Evolutionary conservation across 129 eudicot genomes (phyloP).

Genomic region (Glebionis coronaria): DNA sequence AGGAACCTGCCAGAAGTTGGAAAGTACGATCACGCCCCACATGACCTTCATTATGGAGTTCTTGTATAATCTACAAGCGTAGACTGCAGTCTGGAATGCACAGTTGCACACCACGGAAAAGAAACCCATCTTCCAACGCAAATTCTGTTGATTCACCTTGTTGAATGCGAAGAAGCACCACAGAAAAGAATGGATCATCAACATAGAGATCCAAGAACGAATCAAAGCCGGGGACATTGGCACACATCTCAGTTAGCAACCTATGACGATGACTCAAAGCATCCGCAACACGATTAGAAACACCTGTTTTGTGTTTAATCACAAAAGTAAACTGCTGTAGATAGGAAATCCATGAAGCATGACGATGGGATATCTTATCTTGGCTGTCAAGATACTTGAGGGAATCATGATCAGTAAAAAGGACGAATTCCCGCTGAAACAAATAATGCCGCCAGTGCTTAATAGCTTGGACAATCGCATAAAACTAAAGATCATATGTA

Average conservation of each 20-base stretch:
- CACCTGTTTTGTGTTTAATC: slow-evolving; percentile 3
- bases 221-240: slow-evolving; percentile 14
- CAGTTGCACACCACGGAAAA: neutral
- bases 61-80: slow-evolving; percentile 6
- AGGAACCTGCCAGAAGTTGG: neutral
- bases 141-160: too few relatives aligned
- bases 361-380: slow-evolving; percentile 12
- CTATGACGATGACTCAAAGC: slow-evolving; percentile 14
- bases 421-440: slow-evolving; percentile 4
- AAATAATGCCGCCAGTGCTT: slow-evolving; percentile 3
- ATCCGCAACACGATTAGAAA: slow-evolving; percentile 9
- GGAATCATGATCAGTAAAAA: slow-evolving; percentile 13
- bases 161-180: neutral
- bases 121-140: too few relatives aligned
- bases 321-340: slow-evolving; percentile 18
- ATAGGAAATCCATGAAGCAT: slow-evolving; percentile 16
- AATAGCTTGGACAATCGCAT: slow-evolving; percentile 13
- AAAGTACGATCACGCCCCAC: slow-evolving; percentile 8
- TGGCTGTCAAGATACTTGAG: neutral
- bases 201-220: neutral
- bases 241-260: neutral
- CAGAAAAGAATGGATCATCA: slow-evolving; percentile 3
- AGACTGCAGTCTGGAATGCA: slow-evolving; percentile 18
- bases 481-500: slow-evolving; percentile 18
- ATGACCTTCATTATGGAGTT: neutral